Evolutionary conservation across 2,329 filamentous ascomycete species (phyloP).

Genomic region (Didymellaceae sp.): DNA sequence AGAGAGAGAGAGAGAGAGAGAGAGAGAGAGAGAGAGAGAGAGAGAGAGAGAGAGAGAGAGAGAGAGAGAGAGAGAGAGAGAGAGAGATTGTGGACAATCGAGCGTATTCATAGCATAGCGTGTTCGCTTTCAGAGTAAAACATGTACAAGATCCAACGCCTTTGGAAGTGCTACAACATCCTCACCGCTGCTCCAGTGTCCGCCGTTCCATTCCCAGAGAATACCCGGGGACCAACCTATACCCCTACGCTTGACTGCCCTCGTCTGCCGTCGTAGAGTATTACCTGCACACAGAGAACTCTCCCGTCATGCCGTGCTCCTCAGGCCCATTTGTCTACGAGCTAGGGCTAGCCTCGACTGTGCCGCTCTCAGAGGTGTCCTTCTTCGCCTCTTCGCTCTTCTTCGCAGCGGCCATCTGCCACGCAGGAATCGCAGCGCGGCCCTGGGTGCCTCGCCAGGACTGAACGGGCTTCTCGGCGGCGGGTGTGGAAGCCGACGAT

Average conservation of each 20-base stretch:
- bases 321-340: conserved; percentile 20
- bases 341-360: conserved; percentile 40
- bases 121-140: not conserved
- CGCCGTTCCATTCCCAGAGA: not conserved
- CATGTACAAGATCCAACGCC: conserved; percentile 4
- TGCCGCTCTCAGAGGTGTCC: conserved; percentile 50
- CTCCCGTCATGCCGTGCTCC: not conserved
- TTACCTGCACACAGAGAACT: too few relatives aligned
- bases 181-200: not conserved
- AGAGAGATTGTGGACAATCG: not conserved
- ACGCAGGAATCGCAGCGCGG: conserved; percentile 58
- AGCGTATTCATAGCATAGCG: not conserved
- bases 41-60: too few relatives aligned
- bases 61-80: too few relatives aligned
- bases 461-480: conserved; percentile 37
- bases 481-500: conserved; percentile 27
- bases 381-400: conserved; percentile 54
- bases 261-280: too few relatives aligned
- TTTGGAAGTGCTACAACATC: not conserved
- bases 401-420: conserved; percentile 61
- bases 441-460: conserved; percentile 30
- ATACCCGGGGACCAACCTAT: not conserved
- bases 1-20: too few relatives aligned
- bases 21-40: too few relatives aligned
- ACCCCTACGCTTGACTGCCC: not conserved